Evolutionary conservation across 768 basidiomycete species (phyloP).

Genomic region (Lentinula raphanica): DNA sequence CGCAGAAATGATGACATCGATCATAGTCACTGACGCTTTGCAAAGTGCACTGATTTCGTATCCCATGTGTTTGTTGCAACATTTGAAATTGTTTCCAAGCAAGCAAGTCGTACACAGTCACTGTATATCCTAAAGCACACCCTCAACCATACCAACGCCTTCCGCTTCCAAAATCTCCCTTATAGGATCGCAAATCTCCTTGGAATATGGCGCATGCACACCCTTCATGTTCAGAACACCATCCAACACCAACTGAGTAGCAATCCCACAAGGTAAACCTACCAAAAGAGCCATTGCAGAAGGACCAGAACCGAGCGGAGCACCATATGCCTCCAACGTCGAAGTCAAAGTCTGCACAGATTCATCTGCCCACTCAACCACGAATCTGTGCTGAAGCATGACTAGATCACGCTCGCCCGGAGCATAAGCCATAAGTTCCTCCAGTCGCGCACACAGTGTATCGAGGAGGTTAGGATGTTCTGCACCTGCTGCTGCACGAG

Average conservation of each 20-base stretch:
- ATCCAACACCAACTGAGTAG: conserved; percentile 86
- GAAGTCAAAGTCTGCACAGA: conserved; percentile 76
- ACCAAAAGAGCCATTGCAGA: conserved; percentile 92
- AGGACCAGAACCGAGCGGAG: conserved; percentile 51
- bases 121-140: conserved; percentile 21
- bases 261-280: conserved; percentile 91
- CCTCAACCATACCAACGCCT: conserved; percentile 70
- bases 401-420: conserved; percentile 90
- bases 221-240: conserved; percentile 76
- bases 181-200: conserved; percentile 77
- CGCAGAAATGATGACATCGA: no score
- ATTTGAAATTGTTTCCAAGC: no score
- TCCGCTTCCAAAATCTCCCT: conserved; percentile 63
- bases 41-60: neutral
- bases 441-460: conserved; percentile 87
- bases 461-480: conserved; percentile 68
- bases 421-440: conserved; percentile 89
- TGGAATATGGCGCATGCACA: conserved; percentile 81
- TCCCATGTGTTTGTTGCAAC: neutral
- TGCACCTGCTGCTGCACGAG: conserved; percentile 40
- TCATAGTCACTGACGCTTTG: no score
- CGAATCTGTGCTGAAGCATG: conserved; percentile 97
- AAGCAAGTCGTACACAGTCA: no score
- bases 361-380: conserved; percentile 86
- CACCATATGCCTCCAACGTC: conserved; percentile 86